Conservation (phyloP, 352 stramenopile genomes). For the Blastocystis sp. region DNA sequence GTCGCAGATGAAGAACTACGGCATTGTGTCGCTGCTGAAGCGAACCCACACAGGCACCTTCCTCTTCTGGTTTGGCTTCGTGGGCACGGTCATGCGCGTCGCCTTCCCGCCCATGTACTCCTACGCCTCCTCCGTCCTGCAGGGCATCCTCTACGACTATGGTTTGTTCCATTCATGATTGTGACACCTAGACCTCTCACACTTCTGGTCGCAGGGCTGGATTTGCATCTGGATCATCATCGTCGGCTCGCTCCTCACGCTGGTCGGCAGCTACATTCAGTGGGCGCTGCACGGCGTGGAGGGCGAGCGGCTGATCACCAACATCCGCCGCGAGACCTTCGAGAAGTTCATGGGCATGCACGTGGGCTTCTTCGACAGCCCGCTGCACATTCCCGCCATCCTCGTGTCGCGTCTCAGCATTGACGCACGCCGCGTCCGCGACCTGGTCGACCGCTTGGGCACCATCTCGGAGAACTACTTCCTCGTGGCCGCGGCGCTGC, state of each 20-base stretch:
- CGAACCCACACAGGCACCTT: neutral
- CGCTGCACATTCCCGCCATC: constrained; percentile 23
- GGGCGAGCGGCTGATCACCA: constrained; percentile 20
- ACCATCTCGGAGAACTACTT: constrained; percentile 15
- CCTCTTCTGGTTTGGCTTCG: constrained; percentile 32
- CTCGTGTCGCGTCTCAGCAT: constrained; percentile 34
- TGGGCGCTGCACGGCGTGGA: neutral
- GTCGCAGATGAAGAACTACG: neutral
- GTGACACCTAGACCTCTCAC: neutral
- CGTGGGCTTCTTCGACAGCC: constrained; percentile 41
- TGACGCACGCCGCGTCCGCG: constrained; percentile 37
- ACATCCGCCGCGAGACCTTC: constrained; percentile 18
- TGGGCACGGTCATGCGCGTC: neutral
- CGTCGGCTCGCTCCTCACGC: neutral
- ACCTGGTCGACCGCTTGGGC: neutral
- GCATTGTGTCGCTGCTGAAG: neutral
- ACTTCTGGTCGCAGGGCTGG: neutral
- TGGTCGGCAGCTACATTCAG: constrained; percentile 4
- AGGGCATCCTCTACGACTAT: neutral
- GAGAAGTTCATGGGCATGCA: neutral
- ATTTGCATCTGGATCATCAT: neutral
- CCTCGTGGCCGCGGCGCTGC: neutral
- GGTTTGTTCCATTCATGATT: neutral
- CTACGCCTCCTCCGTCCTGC: neutral
- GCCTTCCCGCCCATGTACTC: constrained; percentile 20